Evolutionary conservation across 2,329 filamentous ascomycete species (phyloP).

Genomic region (Monilinia vaccinii-corymbosi): DNA sequence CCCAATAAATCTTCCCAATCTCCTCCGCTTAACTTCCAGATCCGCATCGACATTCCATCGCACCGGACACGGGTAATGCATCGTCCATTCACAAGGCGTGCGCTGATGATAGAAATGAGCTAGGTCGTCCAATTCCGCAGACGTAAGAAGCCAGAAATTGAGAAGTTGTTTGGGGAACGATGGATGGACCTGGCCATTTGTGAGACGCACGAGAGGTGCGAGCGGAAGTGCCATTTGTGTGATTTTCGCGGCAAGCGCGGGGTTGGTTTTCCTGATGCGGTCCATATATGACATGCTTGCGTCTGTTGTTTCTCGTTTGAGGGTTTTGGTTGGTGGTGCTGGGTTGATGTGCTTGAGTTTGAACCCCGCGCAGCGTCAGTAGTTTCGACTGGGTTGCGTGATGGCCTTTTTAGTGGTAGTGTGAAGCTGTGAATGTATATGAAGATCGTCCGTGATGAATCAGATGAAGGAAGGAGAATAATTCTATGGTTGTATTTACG

Average conservation of each 20-base stretch:
- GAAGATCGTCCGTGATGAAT: not conserved
- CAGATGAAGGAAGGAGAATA: not conserved
- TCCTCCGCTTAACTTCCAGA: constrained; percentile 56
- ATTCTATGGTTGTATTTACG: not conserved
- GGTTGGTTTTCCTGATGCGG: constrained; percentile 30
- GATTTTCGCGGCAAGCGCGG: constrained; percentile 51
- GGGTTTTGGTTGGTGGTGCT: not conserved
- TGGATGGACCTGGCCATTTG: constrained; percentile 53
- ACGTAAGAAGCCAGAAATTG: constrained; percentile 65
- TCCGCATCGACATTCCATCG: constrained; percentile 46
- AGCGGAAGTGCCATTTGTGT: constrained; percentile 56
- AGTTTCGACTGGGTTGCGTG: not conserved
- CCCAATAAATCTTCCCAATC: constrained; percentile 67
- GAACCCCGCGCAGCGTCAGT: not conserved
- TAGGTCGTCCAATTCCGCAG: constrained; percentile 58
- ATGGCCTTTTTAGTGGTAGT: not conserved
- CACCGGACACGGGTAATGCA: constrained; percentile 60
- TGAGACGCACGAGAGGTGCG: constrained; percentile 56
- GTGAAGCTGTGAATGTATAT: constrained; percentile 1
- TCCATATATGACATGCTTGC: not conserved
- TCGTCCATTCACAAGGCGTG: constrained; percentile 44
- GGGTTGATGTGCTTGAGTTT: not conserved
- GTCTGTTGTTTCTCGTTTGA: not conserved
- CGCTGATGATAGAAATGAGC: constrained; percentile 67
- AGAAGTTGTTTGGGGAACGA: constrained; percentile 58